Evolutionary conservation across 83 land plant species (phyloP), one percentile per base, ranked within the genome.

Genomic region (Picea engelmannii): DNA sequence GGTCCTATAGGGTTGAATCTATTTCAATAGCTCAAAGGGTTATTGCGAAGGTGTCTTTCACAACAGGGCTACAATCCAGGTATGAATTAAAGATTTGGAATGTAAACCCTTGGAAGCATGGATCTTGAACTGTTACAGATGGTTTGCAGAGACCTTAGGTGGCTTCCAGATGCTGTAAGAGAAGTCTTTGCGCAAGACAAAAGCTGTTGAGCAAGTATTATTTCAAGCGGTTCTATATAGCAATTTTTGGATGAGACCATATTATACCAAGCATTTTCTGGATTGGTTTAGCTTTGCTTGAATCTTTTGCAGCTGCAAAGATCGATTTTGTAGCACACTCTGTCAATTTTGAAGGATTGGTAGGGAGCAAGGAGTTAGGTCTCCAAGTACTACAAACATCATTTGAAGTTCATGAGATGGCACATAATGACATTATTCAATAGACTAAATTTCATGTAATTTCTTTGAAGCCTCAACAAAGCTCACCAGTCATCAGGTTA

Each of bases 341-440:
- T 60, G 62, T 27, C 55, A 27, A 25, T 31, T 79, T 79, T 67
- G 88, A 89, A 62, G 85, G 81, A 64, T 80, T 92, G 66, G 78
- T 89, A 83, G 92, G 88, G 15, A 70, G 81, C 69, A 89, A 93
- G 65, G 88, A 87, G 63, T 87, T 96, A 75, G 93, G 94, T 16
- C 65, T 89, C 58, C 90, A 85, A 58, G 85, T 90, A 80, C 73
- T 96, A 55, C 83, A 69, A 62, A 82, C 86, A 70, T 81, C 91
- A 59, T 96, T 96, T 87, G 92, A 95, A 47, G 88, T 89, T 73
- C 96, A 96, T 93, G 97, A 94, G 35, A 93, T 96, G 90, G 90
- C 99, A 40, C 88, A 97, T 60, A 91, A 91, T 85, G 99, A 94
- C 94, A 91, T 96, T 65, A 89, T 94, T 73, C 94, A 96, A 81